Base-by-base conservation (phyloP, 495 filamentous ascomycete genomes). In the Poronia punctata region DNA sequence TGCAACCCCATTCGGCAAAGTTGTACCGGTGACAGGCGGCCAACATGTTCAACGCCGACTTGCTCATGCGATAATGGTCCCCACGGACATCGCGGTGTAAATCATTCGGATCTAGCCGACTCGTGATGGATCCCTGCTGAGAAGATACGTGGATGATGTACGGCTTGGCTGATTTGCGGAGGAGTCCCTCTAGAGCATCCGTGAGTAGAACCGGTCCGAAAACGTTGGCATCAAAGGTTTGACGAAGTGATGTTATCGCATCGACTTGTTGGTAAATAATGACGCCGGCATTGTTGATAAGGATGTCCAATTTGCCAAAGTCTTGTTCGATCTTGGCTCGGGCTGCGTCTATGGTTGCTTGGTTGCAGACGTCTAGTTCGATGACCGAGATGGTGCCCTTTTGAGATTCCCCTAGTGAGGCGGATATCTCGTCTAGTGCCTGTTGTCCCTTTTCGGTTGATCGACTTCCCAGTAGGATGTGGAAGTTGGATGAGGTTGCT, bases 31-130 rank as follows among this genome's bases (percentile, higher is more conserved):
- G 78, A 39, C 79, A 73, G 5, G 64, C 62, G 57, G 78, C 70
- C 49, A 81, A 21, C 79, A 81, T 81, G 39, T 81, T 79, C 52
- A 82, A 34, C 0, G 74, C 79, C 0, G 74, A 70, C 60, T 83
- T 82, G 37, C 64, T 65, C 42, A 62, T 64, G 10, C 76, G 66
- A 49, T 83, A 80, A 2, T 63, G 55, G 1, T 38, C 62, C 50
- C 38, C 49, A 35, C 16, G 48, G 35, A 33, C 26, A 18, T 14
- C 30, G 46, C 15, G 47, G 41, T 14, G 62, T 47, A 18, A 33
- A 57, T 38, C 40, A 8, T 38, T 55, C 22, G 46, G 43, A 41
- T 42, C 54, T 26, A 45, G 42, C n/a, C 42, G 54, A 40, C 8
- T 41, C 19, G 16, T 51, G 9, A 46, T 49, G 41, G 25, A 68